Evolutionary conservation across 2,329 filamentous ascomycete species (phyloP).

Genomic region (Hypomyces perniciosus): DNA sequence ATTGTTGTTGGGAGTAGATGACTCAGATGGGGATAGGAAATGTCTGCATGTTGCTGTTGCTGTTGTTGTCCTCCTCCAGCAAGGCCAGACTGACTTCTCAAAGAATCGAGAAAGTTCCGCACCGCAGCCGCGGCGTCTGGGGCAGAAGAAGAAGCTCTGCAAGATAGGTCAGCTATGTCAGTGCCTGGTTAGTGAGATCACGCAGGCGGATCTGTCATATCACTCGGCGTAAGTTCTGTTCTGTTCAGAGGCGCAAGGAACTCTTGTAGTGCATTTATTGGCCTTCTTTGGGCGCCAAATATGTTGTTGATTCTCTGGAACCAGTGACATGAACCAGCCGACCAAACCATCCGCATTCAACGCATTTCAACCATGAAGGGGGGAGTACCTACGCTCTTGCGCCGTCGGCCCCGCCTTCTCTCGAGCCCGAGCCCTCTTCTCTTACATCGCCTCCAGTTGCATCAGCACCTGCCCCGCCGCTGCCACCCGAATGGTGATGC

Average conservation of each 20-base stretch:
- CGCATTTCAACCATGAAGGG: conserved; percentile 21
- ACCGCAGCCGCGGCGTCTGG: conserved; percentile 72
- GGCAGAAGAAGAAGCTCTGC: conserved; percentile 53
- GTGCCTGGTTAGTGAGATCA: neutral
- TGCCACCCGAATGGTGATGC: conserved; percentile 53
- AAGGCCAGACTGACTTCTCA: conserved; percentile 52
- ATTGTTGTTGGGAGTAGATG: conserved; percentile 75
- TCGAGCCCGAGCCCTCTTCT: conserved; percentile 79
- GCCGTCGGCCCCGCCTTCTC: conserved; percentile 92
- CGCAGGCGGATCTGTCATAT: conserved; percentile 10
- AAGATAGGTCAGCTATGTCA: conserved; percentile 19
- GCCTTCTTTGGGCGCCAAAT: conserved; percentile 14
- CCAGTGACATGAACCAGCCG: conserved; percentile 16
- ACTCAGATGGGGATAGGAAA: conserved; percentile 73
- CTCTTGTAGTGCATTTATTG: conserved; percentile 29
- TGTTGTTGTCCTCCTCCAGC: conserved; percentile 32
- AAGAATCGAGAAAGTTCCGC: conserved; percentile 80
- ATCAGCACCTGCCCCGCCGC: conserved; percentile 76
- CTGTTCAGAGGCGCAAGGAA: conserved; percentile 23
- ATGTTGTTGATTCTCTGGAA: conserved; percentile 11
- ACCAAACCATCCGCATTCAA: conserved; percentile 17
- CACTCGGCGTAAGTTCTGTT: conserved; percentile 14
- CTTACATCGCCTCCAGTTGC: conserved; percentile 88
- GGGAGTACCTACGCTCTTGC: conserved; percentile 93
- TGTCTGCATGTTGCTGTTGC: conserved; percentile 35